Conservation (phyloP, 2,329 filamentous ascomycete genomes). For the Xylariaceae sp. region DNA sequence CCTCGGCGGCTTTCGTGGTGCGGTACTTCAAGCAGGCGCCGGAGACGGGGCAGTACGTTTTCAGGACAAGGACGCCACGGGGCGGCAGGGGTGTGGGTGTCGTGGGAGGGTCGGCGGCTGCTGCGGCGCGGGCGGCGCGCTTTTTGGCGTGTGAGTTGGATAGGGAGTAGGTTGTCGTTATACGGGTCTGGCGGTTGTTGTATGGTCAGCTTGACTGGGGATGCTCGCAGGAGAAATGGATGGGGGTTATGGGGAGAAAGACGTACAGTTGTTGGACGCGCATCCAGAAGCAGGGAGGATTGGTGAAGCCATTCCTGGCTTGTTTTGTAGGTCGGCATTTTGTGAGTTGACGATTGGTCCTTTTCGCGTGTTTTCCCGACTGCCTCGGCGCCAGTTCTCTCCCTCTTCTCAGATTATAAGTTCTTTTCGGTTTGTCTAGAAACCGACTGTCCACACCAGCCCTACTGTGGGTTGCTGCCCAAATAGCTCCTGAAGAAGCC, state of each 20-base stretch:
- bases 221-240: not conserved
- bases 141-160: conserved; percentile 28
- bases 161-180: conserved; percentile 90
- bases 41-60: conserved; percentile 80
- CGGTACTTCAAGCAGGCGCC: conserved; percentile 86
- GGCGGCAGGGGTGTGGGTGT: conserved; percentile 31
- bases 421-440: not conserved
- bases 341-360: conserved; percentile 16
- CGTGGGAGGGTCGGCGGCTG: conserved; percentile 16
- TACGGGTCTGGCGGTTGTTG: conserved; percentile 61
- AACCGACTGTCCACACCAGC: no score
- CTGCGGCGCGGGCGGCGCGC: conserved; percentile 31
- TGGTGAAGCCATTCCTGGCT: conserved; percentile 90
- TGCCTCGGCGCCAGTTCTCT: not conserved
- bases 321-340: conserved; percentile 76
- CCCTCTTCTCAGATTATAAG: not conserved
- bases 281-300: conserved; percentile 79
- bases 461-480: no score
- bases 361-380: not conserved
- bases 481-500: no score
- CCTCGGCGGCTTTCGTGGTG: conserved; percentile 87
- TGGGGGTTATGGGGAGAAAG: not conserved
- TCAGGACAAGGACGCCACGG: conserved; percentile 72
- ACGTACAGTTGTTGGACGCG: conserved; percentile 77
- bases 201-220: conserved; percentile 4